Conservation (phyloP, 495 filamentous ascomycete species). For the Aspergillus coremiiformis region DNA sequence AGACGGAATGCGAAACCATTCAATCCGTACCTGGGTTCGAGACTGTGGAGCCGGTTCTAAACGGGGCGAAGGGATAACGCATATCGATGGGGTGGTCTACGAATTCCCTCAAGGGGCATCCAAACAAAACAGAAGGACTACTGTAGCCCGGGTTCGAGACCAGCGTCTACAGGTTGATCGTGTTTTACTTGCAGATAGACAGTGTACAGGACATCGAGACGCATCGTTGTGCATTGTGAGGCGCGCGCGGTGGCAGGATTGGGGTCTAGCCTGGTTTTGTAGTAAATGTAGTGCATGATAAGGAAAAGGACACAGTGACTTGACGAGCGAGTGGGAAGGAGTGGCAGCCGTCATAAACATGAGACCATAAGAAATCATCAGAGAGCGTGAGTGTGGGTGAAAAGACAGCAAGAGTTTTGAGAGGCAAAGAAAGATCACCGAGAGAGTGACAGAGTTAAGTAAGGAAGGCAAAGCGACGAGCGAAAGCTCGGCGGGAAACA, state of each 20-base stretch:
- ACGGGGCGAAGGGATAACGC: neutral
- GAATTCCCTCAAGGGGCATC: neutral
- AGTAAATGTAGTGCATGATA: neutral
- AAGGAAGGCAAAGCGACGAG: neutral
- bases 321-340: constrained; percentile 1
- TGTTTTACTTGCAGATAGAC: neutral
- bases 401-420: neutral
- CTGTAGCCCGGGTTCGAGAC: too few species aligned
- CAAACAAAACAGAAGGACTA: neutral
- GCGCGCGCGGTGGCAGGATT: neutral
- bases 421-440: neutral
- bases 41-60: neutral
- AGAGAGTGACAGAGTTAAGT: neutral
- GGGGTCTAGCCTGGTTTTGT: neutral
- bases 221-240: neutral
- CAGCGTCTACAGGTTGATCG: neutral
- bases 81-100: neutral
- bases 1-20: neutral
- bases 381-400: neutral
- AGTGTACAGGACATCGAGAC: neutral
- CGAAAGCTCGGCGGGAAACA: neutral
- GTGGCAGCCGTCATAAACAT: neutral
- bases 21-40: neutral
- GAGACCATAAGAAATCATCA: neutral
- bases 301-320: constrained; percentile 1